phyloP scores from a whole-genome alignment of 768 basidiomycete genomes.

The Saitozyma sp. region DNA sequence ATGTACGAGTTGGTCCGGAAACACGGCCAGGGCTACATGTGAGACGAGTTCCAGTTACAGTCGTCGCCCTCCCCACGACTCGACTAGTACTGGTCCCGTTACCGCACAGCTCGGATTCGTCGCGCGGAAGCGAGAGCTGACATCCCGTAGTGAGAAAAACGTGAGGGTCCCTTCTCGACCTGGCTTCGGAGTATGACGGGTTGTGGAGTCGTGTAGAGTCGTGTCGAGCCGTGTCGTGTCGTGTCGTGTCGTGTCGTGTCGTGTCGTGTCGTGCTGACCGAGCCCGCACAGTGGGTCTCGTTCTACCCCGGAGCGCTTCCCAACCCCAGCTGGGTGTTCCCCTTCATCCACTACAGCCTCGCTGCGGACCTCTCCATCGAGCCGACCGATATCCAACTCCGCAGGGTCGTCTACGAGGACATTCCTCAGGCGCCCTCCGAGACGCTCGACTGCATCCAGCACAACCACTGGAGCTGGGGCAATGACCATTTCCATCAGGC shows the following conservation, averaged over 20 bases:
- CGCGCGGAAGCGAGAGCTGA: too few species aligned
- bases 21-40: background rate
- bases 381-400: background rate
- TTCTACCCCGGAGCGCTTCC: constrained; percentile 12
- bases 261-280: too few species aligned
- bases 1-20: background rate
- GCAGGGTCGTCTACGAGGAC: background rate
- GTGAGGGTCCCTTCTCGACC: background rate
- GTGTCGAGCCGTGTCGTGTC: too few species aligned
- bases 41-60: background rate
- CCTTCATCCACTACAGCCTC: constrained; percentile 15
- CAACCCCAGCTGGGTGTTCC: constrained; percentile 6
- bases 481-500: constrained; percentile 16
- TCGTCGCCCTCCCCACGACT: too few species aligned
- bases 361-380: constrained; percentile 9
- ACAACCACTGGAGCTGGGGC: constrained; percentile 4
- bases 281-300: constrained; percentile 12
- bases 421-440: background rate
- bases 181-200: too few species aligned
- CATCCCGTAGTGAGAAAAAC: background rate
- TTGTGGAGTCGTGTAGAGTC: too few species aligned
- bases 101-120: too few species aligned
- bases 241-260: too few species aligned
- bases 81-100: too few species aligned
- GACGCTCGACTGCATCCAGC: constrained; percentile 2